phyloP scores from a whole-genome alignment of 2,329 filamentous ascomycete species.

The Cercospora zeae-maydis region DNA sequence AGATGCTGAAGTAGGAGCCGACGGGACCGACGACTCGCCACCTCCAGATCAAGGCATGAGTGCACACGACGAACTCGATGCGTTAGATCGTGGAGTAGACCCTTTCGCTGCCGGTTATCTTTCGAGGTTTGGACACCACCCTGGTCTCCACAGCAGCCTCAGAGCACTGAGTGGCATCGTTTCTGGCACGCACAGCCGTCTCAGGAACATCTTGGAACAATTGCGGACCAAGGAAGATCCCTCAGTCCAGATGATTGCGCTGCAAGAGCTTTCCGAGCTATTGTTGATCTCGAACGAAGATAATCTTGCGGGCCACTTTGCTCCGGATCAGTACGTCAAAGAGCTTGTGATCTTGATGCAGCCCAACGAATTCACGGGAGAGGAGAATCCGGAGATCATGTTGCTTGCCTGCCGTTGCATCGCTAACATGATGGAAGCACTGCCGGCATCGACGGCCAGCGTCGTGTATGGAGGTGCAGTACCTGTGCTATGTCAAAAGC shows the following conservation, averaged over 20 bases:
- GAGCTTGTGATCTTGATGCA: slow-evolving; percentile 91
- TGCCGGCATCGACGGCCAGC: slow-evolving; percentile 87
- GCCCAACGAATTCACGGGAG: slow-evolving; percentile 70
- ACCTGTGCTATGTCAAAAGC: slow-evolving; percentile 87
- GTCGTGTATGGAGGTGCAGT: slow-evolving; percentile 98
- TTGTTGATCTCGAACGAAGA: slow-evolving; percentile 94
- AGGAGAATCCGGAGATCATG: slow-evolving; percentile 96
- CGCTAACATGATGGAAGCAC: slow-evolving; percentile 95
- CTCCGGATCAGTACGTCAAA: slow-evolving; percentile 90
- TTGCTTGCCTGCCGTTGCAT: slow-evolving; percentile 91
- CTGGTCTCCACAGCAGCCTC: slow-evolving; percentile 72
- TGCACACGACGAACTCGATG: slow-evolving; percentile 55
- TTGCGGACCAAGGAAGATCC: slow-evolving; percentile 80
- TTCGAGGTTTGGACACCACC: slow-evolving; percentile 60
- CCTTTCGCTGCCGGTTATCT: slow-evolving; percentile 63
- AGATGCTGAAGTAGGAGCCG: slow-evolving; percentile 38
- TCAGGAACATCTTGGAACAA: slow-evolving; percentile 60
- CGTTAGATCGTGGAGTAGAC: slow-evolving; percentile 48
- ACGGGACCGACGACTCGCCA: slow-evolving; percentile 59
- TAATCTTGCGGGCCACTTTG: slow-evolving; percentile 90
- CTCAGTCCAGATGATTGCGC: slow-evolving; percentile 82
- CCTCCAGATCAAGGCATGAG: slow-evolving; percentile 29
- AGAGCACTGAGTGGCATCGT: slow-evolving; percentile 89
- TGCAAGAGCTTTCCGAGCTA: slow-evolving; percentile 91
- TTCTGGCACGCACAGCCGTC: slow-evolving; percentile 72